phyloP scores from a whole-genome alignment of 768 basidiomycete species.

The Collybia mongolica region DNA sequence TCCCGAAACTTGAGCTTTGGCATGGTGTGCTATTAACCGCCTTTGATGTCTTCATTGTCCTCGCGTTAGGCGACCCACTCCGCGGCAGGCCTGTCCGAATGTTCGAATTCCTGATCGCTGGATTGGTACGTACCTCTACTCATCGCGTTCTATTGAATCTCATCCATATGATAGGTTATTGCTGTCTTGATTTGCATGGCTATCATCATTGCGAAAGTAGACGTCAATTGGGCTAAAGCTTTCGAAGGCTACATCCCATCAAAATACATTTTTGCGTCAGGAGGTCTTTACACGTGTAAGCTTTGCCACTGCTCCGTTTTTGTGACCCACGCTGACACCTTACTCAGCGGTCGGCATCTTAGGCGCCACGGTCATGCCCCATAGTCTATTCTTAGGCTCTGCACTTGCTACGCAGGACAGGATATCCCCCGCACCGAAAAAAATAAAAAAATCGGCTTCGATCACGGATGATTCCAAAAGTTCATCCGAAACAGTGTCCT shows the following conservation, averaged over 20 bases:
- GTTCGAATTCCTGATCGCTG: slow-evolving; percentile 67
- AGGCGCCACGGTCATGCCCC: slow-evolving; percentile 92
- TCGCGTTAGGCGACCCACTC: slow-evolving; percentile 70
- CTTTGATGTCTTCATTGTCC: slow-evolving; percentile 66
- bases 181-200: slow-evolving; percentile 78
- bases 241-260: slow-evolving; percentile 81
- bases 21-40: slow-evolving; percentile 69
- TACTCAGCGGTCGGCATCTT: slow-evolving; percentile 64
- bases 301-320: not conserved
- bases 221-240: slow-evolving; percentile 69
- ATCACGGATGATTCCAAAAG: slow-evolving; percentile 6
- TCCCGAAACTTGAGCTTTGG: slow-evolving; percentile 68
- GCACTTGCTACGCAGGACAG: slow-evolving; percentile 83
- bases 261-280: slow-evolving; percentile 51
- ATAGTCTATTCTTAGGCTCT: slow-evolving; percentile 88
- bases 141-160: not conserved
- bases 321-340: not conserved
- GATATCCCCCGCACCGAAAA: slow-evolving; percentile 34
- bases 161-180: slow-evolving; percentile 43
- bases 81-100: slow-evolving; percentile 61
- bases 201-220: slow-evolving; percentile 69
- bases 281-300: slow-evolving; percentile 67
- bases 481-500: slow-evolving; percentile 6
- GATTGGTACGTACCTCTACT: slow-evolving; percentile 42
- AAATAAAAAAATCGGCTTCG: slow-evolving; percentile 18